These are phyloP conservation scores for Bipolaris sorokiniana DNA, from an alignment of 2,329 filamentous ascomycete genomes.

Conservation along the genomic window DNA sequence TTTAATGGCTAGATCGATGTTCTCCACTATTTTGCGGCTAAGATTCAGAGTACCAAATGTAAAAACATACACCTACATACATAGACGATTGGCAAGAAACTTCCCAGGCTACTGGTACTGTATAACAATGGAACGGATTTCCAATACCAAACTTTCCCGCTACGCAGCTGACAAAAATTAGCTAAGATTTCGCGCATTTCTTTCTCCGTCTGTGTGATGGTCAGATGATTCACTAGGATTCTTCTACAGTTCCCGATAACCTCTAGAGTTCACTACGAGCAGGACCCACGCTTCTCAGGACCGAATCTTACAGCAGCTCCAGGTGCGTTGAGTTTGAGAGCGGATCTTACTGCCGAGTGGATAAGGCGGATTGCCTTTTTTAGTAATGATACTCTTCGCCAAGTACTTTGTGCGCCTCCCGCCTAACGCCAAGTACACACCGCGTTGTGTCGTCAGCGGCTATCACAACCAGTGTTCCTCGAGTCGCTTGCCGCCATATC, in stretches of 20 bases:
- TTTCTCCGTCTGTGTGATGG: neutral
- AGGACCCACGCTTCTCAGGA: neutral
- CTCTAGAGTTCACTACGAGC: neutral
- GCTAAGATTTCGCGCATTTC: neutral
- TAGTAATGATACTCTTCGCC: slow-evolving; percentile 16
- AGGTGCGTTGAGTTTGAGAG: neutral
- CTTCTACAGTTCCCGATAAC: neutral
- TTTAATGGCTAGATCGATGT: neutral
- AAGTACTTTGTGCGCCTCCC: slow-evolving; percentile 13
- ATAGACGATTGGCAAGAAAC: no score
- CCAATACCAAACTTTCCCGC: no score
- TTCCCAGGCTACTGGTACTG: no score
- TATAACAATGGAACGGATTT: no score
- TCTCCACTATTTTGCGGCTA: neutral
- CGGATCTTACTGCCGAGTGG: slow-evolving; percentile 14
- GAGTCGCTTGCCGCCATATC: neutral
- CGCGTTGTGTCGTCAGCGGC: slow-evolving; percentile 9
- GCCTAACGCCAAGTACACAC: slow-evolving; percentile 17
- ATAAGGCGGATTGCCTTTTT: slow-evolving; percentile 13
- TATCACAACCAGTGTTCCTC: slow-evolving; percentile 4
- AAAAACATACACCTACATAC: no score
- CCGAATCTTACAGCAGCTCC: neutral
- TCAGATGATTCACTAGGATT: neutral
- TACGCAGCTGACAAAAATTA: neutral
- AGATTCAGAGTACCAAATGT: neutral